These are phyloP conservation scores for Cyclospora cayetanensis DNA, from an alignment of 169 alveolate genomes.

Conservation along the genomic window DNA sequence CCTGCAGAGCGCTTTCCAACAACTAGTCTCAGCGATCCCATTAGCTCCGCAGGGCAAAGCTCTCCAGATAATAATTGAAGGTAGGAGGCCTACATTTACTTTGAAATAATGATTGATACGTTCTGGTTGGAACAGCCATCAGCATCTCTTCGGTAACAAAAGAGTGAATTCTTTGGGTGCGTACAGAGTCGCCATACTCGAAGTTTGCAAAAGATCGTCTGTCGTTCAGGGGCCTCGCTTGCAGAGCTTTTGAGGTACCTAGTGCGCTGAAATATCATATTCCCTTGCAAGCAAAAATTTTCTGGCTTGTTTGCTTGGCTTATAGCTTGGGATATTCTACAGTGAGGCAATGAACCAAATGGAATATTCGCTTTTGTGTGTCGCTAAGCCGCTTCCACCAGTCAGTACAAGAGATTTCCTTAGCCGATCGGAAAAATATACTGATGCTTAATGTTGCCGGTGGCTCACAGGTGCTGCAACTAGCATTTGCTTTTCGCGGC, in stretches of 20 bases:
- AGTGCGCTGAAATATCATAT: no score
- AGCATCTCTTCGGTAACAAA: not conserved
- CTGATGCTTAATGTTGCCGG: no score
- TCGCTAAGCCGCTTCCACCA: no score
- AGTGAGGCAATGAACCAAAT: no score
- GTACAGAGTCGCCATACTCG: not conserved
- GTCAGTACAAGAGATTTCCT: no score
- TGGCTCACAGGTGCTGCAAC: constrained; percentile 50
- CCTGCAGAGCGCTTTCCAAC: constrained; percentile 34
- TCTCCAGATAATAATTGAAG: constrained; percentile 28
- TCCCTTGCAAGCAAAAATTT: no score
- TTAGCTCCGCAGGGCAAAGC: not conserved
- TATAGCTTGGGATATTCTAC: no score
- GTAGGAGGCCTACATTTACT: not conserved
- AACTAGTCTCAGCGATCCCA: not conserved
- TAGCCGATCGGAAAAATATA: no score
- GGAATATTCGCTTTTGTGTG: no score
- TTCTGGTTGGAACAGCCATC: not conserved
- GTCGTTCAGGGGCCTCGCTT: constrained; percentile 22
- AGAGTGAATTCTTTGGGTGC: not conserved
- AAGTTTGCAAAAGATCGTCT: not conserved
- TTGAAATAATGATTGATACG: not conserved
- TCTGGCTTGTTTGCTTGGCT: no score
- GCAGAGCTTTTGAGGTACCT: constrained; percentile 24
- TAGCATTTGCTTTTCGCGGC: constrained; percentile 32